Evolutionary conservation across 139 green algal genomes (phyloP).

Genomic region (Asterochloris erici): DNA sequence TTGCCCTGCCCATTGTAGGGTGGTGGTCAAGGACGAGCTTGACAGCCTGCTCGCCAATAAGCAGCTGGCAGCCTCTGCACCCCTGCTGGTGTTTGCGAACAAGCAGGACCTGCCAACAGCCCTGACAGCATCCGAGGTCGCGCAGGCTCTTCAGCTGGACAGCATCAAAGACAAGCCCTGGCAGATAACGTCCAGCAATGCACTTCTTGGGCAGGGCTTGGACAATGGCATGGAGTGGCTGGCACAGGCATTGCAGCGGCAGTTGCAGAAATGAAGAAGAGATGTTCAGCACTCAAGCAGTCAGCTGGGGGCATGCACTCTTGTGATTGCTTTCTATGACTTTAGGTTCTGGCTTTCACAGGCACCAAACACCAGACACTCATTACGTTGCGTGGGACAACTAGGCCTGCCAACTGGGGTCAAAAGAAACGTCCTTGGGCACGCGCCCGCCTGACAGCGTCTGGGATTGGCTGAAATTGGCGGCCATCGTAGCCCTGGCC

Average conservation of each 20-base stretch:
- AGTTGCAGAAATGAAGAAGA: background rate
- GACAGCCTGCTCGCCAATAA: conserved; percentile 51
- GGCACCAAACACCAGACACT: too few species aligned
- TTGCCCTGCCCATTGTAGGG: conserved; percentile 25
- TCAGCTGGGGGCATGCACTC: too few species aligned
- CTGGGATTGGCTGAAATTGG: too few species aligned
- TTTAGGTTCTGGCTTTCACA: too few species aligned
- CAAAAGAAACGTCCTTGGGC: too few species aligned
- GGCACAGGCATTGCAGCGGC: conserved; percentile 26
- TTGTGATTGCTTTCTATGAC: too few species aligned
- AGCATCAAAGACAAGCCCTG: conserved; percentile 69
- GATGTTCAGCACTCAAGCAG: too few species aligned
- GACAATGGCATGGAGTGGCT: conserved; percentile 75
- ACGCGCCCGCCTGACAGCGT: too few species aligned
- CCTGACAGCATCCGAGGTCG: conserved; percentile 58
- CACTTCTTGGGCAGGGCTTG: conserved; percentile 70
- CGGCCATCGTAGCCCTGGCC: too few species aligned
- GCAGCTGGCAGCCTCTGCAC: conserved; percentile 30
- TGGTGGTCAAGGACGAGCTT: conserved; percentile 64
- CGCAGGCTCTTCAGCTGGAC: conserved; percentile 57
- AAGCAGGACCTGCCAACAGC: conserved; percentile 74
- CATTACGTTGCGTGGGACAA: too few species aligned
- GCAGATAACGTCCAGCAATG: conserved; percentile 77
- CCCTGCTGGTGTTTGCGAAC: conserved; percentile 77
- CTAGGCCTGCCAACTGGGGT: too few species aligned